Evolutionary conservation across 108 stramenopile genomes (phyloP).

Genomic region (Skeletonema potamos): DNA sequence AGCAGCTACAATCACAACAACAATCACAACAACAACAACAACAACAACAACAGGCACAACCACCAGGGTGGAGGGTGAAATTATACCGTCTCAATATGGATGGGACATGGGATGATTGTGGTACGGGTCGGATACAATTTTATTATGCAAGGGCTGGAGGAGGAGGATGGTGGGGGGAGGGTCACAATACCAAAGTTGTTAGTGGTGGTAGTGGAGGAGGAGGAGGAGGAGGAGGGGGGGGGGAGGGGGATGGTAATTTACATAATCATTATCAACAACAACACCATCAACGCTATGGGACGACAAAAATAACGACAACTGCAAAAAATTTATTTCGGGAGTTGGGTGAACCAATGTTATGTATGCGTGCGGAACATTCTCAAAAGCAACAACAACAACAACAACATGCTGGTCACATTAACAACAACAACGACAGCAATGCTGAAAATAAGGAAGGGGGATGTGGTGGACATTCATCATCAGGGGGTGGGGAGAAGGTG

Average conservation of each 20-base stretch:
- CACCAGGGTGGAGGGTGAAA: slow-evolving; percentile 90
- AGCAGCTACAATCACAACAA: too few relatives aligned
- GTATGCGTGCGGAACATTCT: slow-evolving; percentile 77
- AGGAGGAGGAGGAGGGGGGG: not conserved
- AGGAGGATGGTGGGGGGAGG: not conserved
- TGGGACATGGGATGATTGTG: slow-evolving; percentile 91
- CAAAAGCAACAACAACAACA: slow-evolving; percentile 7
- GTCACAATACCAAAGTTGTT: not conserved
- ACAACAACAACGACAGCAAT: slow-evolving; percentile 4
- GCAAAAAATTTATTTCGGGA: slow-evolving; percentile 50
- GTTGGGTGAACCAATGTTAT: slow-evolving; percentile 81
- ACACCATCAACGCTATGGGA: not conserved
- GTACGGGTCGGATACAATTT: slow-evolving; percentile 83
- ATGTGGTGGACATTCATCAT: not conserved
- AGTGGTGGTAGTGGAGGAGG: not conserved
- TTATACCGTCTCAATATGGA: slow-evolving; percentile 83
- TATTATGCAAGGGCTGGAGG: slow-evolving; percentile 42
- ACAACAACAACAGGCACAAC: slow-evolving; percentile 38
- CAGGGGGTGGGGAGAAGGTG: slow-evolving; percentile 40
- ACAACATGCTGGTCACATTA: slow-evolving; percentile 13
- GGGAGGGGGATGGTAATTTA: not conserved
- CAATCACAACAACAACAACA: slow-evolving; percentile 7
- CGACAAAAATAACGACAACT: not conserved
- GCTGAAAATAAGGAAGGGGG: too few relatives aligned
- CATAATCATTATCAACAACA: too few relatives aligned